phyloP scores from a whole-genome alignment of 2,329 filamentous ascomycete genomes.

The Lachnellula suecica region DNA sequence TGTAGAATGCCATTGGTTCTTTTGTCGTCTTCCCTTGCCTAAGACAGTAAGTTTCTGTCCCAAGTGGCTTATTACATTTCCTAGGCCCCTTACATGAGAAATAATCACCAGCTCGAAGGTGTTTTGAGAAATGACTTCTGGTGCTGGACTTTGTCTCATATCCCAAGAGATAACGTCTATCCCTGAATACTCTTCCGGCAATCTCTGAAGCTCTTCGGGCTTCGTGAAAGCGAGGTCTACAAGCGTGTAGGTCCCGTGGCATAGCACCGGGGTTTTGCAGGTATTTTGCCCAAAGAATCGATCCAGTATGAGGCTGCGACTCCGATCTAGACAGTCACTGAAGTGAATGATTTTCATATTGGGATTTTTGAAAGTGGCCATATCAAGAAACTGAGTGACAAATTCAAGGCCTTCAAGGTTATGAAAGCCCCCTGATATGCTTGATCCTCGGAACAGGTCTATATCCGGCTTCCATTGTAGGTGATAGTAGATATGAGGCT shows the following conservation, averaged over 20 bases:
- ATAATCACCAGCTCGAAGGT: background rate
- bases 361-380: slow-evolving; percentile 23
- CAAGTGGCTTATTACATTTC: too few relatives aligned
- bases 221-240: background rate
- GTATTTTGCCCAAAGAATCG: background rate
- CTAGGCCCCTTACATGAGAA: background rate
- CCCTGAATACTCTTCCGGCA: background rate
- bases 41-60: too few relatives aligned
- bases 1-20: too few relatives aligned
- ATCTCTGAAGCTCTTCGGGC: background rate
- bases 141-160: background rate
- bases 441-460: background rate
- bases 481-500: background rate
- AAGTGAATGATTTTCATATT: slow-evolving; percentile 20
- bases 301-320: background rate
- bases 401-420: background rate
- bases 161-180: background rate
- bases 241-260: background rate
- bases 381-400: background rate
- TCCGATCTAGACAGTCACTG: slow-evolving; percentile 4
- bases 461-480: slow-evolving; percentile 11
- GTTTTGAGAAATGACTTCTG: background rate
- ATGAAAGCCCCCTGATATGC: background rate
- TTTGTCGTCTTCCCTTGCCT: too few relatives aligned
- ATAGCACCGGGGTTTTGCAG: background rate